A percentile compares a stretch with the other conserved stretches of the same genome.
phyloP scores from a whole-genome alignment of 176 grass and related monocot genomes.

The Aegilops tauschii region DNA sequence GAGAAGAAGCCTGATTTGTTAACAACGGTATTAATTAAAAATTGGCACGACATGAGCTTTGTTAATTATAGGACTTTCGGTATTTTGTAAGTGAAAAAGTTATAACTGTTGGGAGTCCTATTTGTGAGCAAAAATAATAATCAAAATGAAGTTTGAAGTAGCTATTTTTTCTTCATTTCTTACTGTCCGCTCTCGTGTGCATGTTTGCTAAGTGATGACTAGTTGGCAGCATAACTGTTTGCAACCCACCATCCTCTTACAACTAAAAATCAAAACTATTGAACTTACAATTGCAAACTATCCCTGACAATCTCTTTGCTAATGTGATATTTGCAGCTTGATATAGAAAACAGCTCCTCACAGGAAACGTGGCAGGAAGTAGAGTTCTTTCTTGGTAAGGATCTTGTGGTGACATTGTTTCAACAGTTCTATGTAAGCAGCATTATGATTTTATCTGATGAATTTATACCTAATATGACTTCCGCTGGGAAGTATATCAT shows the following conservation, averaged over 20 bases:
- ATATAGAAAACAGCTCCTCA: constrained; percentile 89
- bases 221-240: not conserved
- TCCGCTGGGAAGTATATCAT: not conserved
- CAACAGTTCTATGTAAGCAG: not conserved
- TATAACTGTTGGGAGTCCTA: not conserved
- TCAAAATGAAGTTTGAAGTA: constrained; percentile 8
- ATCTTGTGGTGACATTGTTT: constrained; percentile 21
- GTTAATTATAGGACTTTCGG: not conserved
- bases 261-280: constrained; percentile 25
- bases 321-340: constrained; percentile 67
- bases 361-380: constrained; percentile 92
- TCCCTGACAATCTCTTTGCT: not conserved
- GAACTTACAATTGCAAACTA: not conserved
- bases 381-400: constrained; percentile 91
- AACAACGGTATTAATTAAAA: not conserved
- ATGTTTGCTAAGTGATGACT: not conserved
- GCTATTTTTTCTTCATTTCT: constrained; percentile 9
- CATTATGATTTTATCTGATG: constrained; percentile 12
- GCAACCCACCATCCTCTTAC: constrained; percentile 12
- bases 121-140: not conserved
- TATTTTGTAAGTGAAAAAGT: not conserved
- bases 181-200: not conserved
- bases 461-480: not conserved
- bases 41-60: not conserved
- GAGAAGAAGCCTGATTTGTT: not conserved